Base-by-base conservation (phyloP, 148 eudicot genomes). In the Limonium bicolor region DNA sequence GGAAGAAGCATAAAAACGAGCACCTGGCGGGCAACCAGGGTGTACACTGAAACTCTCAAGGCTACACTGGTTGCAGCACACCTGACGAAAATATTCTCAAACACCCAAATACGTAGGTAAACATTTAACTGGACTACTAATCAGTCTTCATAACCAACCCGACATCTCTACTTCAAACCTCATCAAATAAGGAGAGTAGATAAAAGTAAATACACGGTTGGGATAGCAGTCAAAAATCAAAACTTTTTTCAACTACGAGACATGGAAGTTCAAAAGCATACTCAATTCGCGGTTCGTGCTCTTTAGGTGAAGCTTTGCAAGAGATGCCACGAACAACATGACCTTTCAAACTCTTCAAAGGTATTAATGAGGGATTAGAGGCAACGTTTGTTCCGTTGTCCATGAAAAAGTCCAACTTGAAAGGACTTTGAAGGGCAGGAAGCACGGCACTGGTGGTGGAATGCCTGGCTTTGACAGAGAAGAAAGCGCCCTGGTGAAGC, bases 401-500 rank as follows among this genome's bases (percentile, higher is more conserved):
- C 48, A 43, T 43, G 31, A 5, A 24, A 15, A 23, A 25, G 5
- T 25, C 21, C 7, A 4, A 23, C 2, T 22, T 41, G 28, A 36
- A 33, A 21, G 47, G 20, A 1, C 27, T 2, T 9, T 14, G 36
- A 36, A 20, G 49, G 18, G 27, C 21, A 35, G 54, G 36, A 30
- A 40, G 7, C 14, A 1, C 7, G 13, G 14, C 29, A 30, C 13
- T 23, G 48, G 4, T 6, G 9, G 27, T 39, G 19, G 7, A 10
- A 14, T 52, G 25, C 0, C 15, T 52, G 2, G 36, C 27, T 12
- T 52, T 25, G 26, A 28, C 41, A 15, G 46, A 52, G 46, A 5
- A 40, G 7, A 28, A 4, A 28, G 47, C 46, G 41, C 56, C 22
- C 27, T 52, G 56, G 36, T 52, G 56, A 28, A 52, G 46, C 56